Evolutionary conservation across 768 basidiomycete genomes (phyloP), one percentile per base, ranked within the genome.

Genomic region (Rhodotorula toruloides): DNA sequence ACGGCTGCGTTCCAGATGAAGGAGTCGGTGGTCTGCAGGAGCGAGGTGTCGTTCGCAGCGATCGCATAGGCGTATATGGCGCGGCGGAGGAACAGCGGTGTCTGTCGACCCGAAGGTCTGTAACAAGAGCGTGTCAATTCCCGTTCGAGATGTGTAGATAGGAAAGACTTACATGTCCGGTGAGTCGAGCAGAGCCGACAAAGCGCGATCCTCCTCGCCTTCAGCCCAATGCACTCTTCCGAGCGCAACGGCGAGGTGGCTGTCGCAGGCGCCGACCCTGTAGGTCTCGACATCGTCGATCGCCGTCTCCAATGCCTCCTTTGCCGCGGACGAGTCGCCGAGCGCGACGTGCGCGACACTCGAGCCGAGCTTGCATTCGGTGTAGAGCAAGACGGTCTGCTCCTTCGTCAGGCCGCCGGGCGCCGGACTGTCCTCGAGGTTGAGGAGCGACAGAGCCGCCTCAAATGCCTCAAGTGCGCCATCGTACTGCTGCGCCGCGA

Each of bases 311-410:
- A 96, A 85, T 43, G 79, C 76, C 27, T 79, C 80, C 66, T 93
- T 75, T 1, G 90, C 89, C 19, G 79, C 79, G 36, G 85, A 83
- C 27, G 86, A 72, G 63, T 88, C 81, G 0, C 83, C 84, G 22
- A 83, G 75, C 77, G 84, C 85, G 77, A 88, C 87, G 65, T 83
- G 81, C 0, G 87, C 86, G 47, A 96, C 74, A 1, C 88, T 93
- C 31, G 83, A 80, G 29, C 88, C 88, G 61, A 93, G 63, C 54
- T 69, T 68, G 44, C 74, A 74, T 44, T 80, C 77, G 2, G 76
- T 72, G 40, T 73, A 65, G 32, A 79, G 66, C 31, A 59, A 53
- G 5, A 68, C 5, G 22, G 50, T 17, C 48, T 68, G 47, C 34
- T 62, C 60, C 36, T 27, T 36, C 22, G 34, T 58, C 5, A 68